Evolutionary conservation across 164 flowering plant species (phyloP).

Genomic region (Vitis vinifera): ASM3070453v1 NC_081819.1:16459001-16459500

Average conservation of each 20-base stretch:
- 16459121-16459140: too few species aligned
- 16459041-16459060: too few species aligned
- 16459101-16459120: too few species aligned
- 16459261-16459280: conserved; percentile 96
- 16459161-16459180: conserved; percentile 26
- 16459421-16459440: conserved; percentile 54
- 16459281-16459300: neutral
- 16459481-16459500: too few species aligned
- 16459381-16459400: conserved; percentile 93
- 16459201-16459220: conserved; percentile 84
- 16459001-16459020: too few species aligned
- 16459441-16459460: neutral
- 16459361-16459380: conserved; percentile 93
- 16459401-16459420: conserved; percentile 97
- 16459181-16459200: conserved; percentile 58
- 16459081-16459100: too few species aligned
- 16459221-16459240: conserved; percentile 81
- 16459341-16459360: neutral
- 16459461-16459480: too few species aligned
- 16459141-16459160: too few species aligned
- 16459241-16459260: conserved; percentile 97
- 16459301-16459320: neutral
- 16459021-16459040: too few species aligned
- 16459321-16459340: neutral
- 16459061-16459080: too few species aligned